Base-by-base conservation (phyloP, 306 rosid species). In the Bauhinia variegata region DNA sequence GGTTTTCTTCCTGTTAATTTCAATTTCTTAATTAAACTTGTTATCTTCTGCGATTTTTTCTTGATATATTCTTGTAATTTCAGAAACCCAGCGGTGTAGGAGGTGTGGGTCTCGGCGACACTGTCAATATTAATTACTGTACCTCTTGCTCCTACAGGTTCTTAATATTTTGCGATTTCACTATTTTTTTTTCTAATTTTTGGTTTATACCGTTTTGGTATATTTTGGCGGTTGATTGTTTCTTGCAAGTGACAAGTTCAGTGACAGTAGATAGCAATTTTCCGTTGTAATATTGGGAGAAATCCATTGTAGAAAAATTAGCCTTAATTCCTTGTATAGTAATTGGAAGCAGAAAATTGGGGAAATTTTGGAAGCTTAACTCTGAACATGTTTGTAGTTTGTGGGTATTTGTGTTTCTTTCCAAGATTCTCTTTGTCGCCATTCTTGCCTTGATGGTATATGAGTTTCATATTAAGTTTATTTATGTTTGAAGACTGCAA, bases 101-200 rank as follows among this genome's bases (percentile, higher is more conserved):
- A 43, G 85, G 69, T 54, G 53, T 76, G 17, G 91, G 91, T 48
- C 32, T 76, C 18, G 91, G 91, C 57, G 84, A 81, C 79, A 80
- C 84, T 23, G 83, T 92, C 49, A 58, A 65, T 62, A 84, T 87
- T 73, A 84, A 76, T 52, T 87, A 73, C 79, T 85, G 92, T 55
- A 73, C 98, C 39, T 86, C 89, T 63, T 92, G 95, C 71, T 84
- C 95, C n/a, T 87, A 89, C 76, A 87, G 53, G 95, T 85, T 48
- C 23, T 15, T 73, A 63, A 19, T 31, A 8, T 48, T 19, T 43
- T 5, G 47, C 28, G 4, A 39, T n/a, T n/a, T 5, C 14, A 18
- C 62, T 8, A 41, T 51, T 8, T 30, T 42, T 11, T 7, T n/a
- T n/a, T n/a, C n/a, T n/a, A n/a, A 11, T 6, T 18, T 12, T 2